Percentiles rank a stretch among this genome's conserved stretches.
Evolutionary conservation across 495 filamentous ascomycete species (phyloP).

Genomic region (Tuber indicum): DNA sequence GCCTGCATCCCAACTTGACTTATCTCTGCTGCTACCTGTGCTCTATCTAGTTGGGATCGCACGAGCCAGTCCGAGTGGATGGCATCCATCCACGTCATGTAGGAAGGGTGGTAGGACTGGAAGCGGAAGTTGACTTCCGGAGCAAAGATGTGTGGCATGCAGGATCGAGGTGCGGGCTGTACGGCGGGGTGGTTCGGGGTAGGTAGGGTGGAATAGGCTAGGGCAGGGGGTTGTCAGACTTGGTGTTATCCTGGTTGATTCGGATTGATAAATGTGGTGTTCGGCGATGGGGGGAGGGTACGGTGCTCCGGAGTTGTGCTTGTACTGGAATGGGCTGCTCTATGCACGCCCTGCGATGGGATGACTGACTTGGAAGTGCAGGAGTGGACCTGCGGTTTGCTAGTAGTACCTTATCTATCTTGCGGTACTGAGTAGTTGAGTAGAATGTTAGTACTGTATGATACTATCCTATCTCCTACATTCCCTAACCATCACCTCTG

Average conservation of each 20-base stretch:
- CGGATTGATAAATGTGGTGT: background rate
- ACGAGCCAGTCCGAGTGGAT: background rate
- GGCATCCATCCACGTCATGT: background rate
- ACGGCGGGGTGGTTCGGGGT: background rate
- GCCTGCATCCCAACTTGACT: background rate
- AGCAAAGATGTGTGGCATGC: background rate
- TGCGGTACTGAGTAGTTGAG: background rate
- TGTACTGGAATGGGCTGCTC: background rate
- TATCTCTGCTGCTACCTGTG: background rate
- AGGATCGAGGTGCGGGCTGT: background rate
- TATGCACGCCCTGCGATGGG: background rate
- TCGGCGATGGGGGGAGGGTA: background rate
- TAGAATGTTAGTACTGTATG: background rate
- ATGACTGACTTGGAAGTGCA: background rate
- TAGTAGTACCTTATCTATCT: background rate
- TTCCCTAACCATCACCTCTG: background rate
- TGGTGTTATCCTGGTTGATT: background rate
- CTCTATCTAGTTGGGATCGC: background rate
- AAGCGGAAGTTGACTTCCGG: background rate
- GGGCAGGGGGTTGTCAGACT: background rate
- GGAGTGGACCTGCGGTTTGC: background rate
- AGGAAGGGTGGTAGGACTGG: background rate
- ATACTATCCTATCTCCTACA: background rate
- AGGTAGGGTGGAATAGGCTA: background rate
- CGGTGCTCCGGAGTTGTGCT: background rate